Conservation (phyloP, 2,329 filamentous ascomycete species). For the Fusarium torulosum region DNA sequence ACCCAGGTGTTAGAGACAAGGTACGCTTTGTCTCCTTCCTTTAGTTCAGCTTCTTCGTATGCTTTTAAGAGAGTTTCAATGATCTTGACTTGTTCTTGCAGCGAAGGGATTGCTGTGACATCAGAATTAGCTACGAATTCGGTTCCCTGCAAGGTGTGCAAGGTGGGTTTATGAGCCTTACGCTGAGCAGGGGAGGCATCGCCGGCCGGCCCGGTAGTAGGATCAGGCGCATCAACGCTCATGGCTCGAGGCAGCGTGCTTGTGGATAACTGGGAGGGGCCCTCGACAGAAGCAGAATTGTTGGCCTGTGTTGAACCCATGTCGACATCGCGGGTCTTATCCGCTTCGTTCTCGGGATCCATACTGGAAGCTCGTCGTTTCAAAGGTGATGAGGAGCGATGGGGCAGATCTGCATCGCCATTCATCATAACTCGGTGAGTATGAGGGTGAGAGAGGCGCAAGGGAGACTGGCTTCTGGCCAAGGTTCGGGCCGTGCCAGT, state of each 20-base stretch:
- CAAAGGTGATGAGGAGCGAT: slow-evolving; percentile 73
- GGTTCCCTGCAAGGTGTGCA: slow-evolving; percentile 2
- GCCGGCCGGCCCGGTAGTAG: slow-evolving; percentile 36
- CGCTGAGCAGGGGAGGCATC: slow-evolving; percentile 43
- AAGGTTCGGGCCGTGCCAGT: slow-evolving; percentile 54
- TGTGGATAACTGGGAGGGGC: slow-evolving; percentile 28
- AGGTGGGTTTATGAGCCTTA: slow-evolving; percentile 41
- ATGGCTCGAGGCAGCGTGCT: slow-evolving; percentile 54
- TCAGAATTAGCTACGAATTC: slow-evolving; percentile 31
- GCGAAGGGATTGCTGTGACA: slow-evolving; percentile 52
- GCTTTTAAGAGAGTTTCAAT: slow-evolving; percentile 73
- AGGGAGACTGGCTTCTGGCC: slow-evolving; percentile 65
- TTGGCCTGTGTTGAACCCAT: slow-evolving; percentile 54
- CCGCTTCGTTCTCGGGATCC: slow-evolving; percentile 62
- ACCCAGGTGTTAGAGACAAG: slow-evolving; percentile 87
- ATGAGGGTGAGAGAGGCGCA: slow-evolving; percentile 62
- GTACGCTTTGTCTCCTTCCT: slow-evolving; percentile 81
- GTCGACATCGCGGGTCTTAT: slow-evolving; percentile 60
- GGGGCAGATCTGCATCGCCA: slow-evolving; percentile 67
- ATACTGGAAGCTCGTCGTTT: slow-evolving; percentile 74
- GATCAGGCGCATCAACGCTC: slow-evolving; percentile 57
- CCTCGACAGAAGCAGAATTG: slow-evolving; percentile 22
- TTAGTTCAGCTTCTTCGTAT: slow-evolving; percentile 64
- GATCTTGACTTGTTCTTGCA: slow-evolving; percentile 75
- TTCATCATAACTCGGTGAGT: slow-evolving; percentile 70